Conservation (phyloP, 148 eudicot genomes). For the Nepenthes mirabilis region DNA sequence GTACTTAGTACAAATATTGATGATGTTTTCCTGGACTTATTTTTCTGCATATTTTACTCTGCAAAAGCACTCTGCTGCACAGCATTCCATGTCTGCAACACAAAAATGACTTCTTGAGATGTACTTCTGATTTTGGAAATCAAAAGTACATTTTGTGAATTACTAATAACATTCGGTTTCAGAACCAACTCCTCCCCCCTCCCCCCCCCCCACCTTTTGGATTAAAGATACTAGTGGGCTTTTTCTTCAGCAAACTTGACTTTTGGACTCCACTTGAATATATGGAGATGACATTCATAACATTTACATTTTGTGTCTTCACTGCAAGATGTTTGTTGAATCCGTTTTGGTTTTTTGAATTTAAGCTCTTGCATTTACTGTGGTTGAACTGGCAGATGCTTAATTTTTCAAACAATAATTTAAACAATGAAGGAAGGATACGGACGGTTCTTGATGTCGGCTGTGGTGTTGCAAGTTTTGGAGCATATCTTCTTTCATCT, state of each 20-base stretch:
- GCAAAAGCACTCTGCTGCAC: not conserved
- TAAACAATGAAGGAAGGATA: slow-evolving; percentile 67
- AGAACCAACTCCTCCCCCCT: no score
- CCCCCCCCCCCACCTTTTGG: no score
- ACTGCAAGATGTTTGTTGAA: no score
- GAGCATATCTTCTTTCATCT: slow-evolving; percentile 90
- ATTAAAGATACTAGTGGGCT: no score
- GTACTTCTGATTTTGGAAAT: no score
- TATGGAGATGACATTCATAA: no score
- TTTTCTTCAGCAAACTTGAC: no score
- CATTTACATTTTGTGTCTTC: no score
- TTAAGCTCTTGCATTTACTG: not conserved
- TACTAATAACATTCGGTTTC: no score
- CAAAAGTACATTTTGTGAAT: no score
- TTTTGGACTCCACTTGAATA: no score
- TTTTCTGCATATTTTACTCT: not conserved
- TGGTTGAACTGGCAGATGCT: slow-evolving; percentile 65
- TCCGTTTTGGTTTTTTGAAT: not conserved
- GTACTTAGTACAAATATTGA: not conserved
- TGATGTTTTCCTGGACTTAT: not conserved
- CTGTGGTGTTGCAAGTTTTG: slow-evolving; percentile 99
- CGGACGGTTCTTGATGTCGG: slow-evolving; percentile 96
- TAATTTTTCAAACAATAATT: slow-evolving; percentile 52
- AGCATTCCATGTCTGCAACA: not conserved
- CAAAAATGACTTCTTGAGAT: no score